Percentiles rank a stretch among this genome's conserved stretches.
These are phyloP conservation scores for Bipolaris sorokiniana DNA, from an alignment of 2,329 filamentous ascomycete genomes.

Conservation along the genomic window DNA sequence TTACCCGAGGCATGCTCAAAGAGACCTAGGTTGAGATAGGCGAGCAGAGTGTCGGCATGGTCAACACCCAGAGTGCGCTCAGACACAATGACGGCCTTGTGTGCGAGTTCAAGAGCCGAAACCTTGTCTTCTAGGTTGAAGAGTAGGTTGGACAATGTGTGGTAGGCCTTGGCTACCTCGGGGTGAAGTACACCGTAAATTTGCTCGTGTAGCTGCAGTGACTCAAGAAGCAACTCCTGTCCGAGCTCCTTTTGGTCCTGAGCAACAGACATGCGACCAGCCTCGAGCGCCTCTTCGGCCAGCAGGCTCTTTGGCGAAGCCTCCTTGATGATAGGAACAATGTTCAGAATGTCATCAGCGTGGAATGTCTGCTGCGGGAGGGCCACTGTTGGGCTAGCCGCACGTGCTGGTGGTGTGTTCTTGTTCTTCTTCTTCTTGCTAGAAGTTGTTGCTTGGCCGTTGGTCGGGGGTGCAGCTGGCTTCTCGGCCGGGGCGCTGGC, in stretches of 20 bases:
- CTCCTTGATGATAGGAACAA: slow-evolving; percentile 95
- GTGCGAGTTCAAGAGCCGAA: slow-evolving; percentile 89
- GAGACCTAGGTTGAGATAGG: slow-evolving; percentile 93
- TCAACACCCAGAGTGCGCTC: slow-evolving; percentile 94
- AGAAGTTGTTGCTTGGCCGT: slow-evolving; percentile 45
- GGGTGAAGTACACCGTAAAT: slow-evolving; percentile 98
- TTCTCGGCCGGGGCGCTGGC: slow-evolving; percentile 26
- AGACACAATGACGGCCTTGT: slow-evolving; percentile 94
- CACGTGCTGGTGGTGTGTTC: slow-evolving; percentile 57
- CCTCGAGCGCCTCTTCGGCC: slow-evolving; percentile 94
- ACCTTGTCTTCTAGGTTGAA: slow-evolving; percentile 98
- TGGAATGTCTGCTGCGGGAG: slow-evolving; percentile 69
- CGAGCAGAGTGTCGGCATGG: slow-evolving; percentile 89
- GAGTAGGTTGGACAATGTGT: slow-evolving; percentile 92
- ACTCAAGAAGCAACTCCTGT: slow-evolving; percentile 94
- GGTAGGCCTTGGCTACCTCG: slow-evolving; percentile 94
- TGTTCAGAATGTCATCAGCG: slow-evolving; percentile 85
- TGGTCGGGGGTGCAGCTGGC: slow-evolving; percentile 40
- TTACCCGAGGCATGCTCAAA: slow-evolving; percentile 94
- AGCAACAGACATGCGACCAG: slow-evolving; percentile 92
- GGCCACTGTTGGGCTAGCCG: slow-evolving; percentile 52
- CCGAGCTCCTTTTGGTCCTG: slow-evolving; percentile 95
- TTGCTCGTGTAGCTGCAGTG: slow-evolving; percentile 93
- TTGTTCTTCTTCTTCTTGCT: slow-evolving; percentile 62
- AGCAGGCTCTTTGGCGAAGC: slow-evolving; percentile 87